These are phyloP conservation scores for Lactarius quietus DNA, from an alignment of 768 basidiomycete species.

Conservation along the genomic window DNA sequence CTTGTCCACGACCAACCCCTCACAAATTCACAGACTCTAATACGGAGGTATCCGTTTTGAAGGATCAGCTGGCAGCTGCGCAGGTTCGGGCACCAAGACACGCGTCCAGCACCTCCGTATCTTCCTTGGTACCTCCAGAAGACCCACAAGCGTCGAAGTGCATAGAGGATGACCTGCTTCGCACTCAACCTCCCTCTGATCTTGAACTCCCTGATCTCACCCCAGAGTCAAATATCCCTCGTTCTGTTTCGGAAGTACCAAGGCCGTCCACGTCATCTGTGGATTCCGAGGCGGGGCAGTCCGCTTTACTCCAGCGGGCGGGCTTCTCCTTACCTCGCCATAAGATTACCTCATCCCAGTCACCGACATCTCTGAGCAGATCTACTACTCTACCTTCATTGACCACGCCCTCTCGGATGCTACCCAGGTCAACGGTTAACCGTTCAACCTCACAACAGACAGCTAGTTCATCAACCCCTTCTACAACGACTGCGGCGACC, in stretches of 20 bases:
- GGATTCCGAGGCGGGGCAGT: conserved; percentile 39
- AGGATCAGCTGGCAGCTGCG: conserved; percentile 59
- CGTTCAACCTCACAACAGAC: conserved; percentile 30
- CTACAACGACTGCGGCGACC: conserved; percentile 34
- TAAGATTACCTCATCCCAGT: conserved; percentile 38
- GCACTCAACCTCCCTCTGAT: conserved; percentile 55
- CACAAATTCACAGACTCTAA: conserved; percentile 59
- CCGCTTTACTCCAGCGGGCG: conserved; percentile 48
- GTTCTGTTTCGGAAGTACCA: conserved; percentile 12
- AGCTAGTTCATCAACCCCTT: conserved; percentile 35
- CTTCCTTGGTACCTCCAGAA: conserved; percentile 31
- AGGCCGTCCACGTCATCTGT: conserved; percentile 23
- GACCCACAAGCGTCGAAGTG: conserved; percentile 34
- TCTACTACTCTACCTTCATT: conserved; percentile 52
- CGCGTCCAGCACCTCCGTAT: conserved; percentile 23
- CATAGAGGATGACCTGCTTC: conserved; percentile 57
- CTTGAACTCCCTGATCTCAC: conserved; percentile 57
- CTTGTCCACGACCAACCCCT: conserved; percentile 13
- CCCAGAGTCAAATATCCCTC: conserved; percentile 30
- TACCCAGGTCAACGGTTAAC: conserved; percentile 44
- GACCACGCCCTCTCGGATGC: conserved; percentile 40
- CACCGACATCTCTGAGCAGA: conserved; percentile 49
- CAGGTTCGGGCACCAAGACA: conserved; percentile 33
- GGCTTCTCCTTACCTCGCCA: conserved; percentile 43
- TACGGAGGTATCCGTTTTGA: conserved; percentile 78